Evolutionary conservation across 495 filamentous ascomycete species (phyloP).

Genomic region (Aspergillus haitiensis): DNA sequence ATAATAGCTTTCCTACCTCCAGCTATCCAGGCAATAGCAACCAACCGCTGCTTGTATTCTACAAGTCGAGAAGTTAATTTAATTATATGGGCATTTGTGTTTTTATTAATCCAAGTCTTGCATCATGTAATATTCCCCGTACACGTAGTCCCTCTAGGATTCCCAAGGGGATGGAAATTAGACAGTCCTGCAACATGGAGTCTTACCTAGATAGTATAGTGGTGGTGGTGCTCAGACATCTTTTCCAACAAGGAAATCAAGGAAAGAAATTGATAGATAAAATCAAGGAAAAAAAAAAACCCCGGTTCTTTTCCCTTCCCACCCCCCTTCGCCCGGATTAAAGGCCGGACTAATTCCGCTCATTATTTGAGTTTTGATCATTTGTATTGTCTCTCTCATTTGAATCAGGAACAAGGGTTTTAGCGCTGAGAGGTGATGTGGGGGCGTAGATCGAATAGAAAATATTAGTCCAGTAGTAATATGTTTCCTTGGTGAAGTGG

Average conservation of each 20-base stretch:
- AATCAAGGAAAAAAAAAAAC: not conserved
- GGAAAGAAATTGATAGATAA: conserved; percentile 5
- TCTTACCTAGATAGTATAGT: not conserved
- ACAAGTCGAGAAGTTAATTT: no score
- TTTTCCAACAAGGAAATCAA: not conserved
- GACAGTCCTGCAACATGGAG: not conserved
- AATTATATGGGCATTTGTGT: no score
- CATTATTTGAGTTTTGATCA: no score
- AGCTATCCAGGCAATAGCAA: no score
- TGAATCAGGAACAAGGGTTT: no score
- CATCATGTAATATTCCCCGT: no score
- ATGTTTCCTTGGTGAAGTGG: not conserved
- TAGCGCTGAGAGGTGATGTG: not conserved
- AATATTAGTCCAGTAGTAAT: not conserved
- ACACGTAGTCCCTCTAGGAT: not conserved
- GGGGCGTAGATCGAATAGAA: not conserved
- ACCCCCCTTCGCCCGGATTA: not conserved
- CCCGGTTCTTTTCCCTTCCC: not conserved
- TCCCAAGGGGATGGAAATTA: no score
- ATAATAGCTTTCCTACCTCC: no score
- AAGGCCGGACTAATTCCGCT: not conserved
- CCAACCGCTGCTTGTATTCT: no score
- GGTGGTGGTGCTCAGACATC: not conserved
- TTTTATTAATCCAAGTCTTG: no score
- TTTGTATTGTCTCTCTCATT: no score